Evolutionary conservation across 805 yeast species (phyloP).

Genomic region (Metschnikowia bowlesiae): DNA sequence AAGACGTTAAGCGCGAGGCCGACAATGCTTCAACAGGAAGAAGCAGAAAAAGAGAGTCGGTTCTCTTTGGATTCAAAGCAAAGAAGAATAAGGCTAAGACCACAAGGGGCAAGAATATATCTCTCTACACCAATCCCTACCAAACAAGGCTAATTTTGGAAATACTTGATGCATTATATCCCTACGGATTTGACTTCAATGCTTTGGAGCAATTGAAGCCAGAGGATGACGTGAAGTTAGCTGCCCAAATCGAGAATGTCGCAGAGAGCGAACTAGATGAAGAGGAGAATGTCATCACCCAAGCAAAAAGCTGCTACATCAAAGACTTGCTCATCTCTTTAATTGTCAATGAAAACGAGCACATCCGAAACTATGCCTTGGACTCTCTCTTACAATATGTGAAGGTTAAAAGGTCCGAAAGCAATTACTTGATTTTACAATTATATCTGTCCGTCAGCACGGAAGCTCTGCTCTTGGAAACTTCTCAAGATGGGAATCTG

Average conservation of each 20-base stretch:
- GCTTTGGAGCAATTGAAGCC: constrained; percentile 16
- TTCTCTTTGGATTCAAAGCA: constrained; percentile 25
- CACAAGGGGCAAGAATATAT: constrained; percentile 15
- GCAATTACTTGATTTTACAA: constrained; percentile 31
- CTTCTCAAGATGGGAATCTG: neutral
- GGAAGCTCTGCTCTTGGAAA: constrained; percentile 18
- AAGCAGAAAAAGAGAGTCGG: constrained; percentile 22
- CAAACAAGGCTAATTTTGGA: constrained; percentile 29
- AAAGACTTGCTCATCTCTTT: constrained; percentile 29
- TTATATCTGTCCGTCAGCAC: constrained; percentile 28
- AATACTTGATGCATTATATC: constrained; percentile 29
- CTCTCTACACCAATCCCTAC: constrained; percentile 31
- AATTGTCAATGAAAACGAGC: constrained; percentile 29
- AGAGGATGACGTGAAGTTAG: constrained; percentile 4
- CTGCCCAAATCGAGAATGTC: constrained; percentile 1
- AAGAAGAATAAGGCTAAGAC: constrained; percentile 19
- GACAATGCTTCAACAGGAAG: constrained; percentile 2
- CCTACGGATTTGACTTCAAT: constrained; percentile 33
- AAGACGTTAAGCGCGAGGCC: constrained; percentile 1
- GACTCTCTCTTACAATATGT: constrained; percentile 29
- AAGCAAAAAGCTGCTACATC: constrained; percentile 23
- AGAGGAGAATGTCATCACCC: constrained; percentile 18
- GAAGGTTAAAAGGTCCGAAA: constrained; percentile 27
- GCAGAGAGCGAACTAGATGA: constrained; percentile 15
- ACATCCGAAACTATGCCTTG: constrained; percentile 35